Percentiles rank a stretch among this genome's conserved stretches.
Evolutionary conservation across 148 eudicot species (phyloP).

Genomic region (Pouteria glomerata): DNA sequence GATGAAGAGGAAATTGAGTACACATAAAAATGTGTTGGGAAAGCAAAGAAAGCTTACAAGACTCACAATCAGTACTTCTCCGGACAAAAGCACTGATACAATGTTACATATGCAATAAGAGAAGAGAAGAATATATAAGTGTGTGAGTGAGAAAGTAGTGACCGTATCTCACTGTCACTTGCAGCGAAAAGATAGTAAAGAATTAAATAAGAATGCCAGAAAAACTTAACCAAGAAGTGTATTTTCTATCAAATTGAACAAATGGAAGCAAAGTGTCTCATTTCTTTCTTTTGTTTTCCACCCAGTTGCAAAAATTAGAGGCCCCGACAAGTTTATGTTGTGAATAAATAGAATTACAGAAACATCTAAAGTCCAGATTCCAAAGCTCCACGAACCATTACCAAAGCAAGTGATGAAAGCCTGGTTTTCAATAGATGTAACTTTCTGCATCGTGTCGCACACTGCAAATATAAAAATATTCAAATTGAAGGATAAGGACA

Average conservation of each 20-base stretch:
- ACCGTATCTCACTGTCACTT: too few relatives aligned
- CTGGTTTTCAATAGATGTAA: slow-evolving; percentile 19
- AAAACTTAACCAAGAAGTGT: neutral
- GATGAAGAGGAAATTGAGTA: too few relatives aligned
- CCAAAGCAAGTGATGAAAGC: slow-evolving; percentile 40
- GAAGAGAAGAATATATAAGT: too few relatives aligned
- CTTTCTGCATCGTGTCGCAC: slow-evolving; percentile 27
- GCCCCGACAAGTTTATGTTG: neutral
- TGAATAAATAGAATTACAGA: slow-evolving; percentile 1
- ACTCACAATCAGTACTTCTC: too few relatives aligned
- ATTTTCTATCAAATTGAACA: neutral
- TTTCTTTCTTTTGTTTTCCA: too few relatives aligned
- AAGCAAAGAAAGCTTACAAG: too few relatives aligned
- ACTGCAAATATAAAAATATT: slow-evolving; percentile 24
- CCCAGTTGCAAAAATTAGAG: neutral
- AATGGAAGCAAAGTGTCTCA: too few relatives aligned
- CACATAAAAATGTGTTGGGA: too few relatives aligned
- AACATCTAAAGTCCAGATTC: neutral
- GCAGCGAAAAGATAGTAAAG: too few relatives aligned
- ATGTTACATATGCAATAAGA: too few relatives aligned
- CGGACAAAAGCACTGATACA: too few relatives aligned
- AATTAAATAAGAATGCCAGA: neutral
- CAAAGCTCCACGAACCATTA: slow-evolving; percentile 22
- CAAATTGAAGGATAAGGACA: slow-evolving; percentile 2
- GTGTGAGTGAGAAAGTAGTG: too few relatives aligned